Evolutionary conservation across 352 stramenopile genomes (phyloP), one percentile per base, ranked within the genome.

Genomic region (Blastocystis sp.): DNA sequence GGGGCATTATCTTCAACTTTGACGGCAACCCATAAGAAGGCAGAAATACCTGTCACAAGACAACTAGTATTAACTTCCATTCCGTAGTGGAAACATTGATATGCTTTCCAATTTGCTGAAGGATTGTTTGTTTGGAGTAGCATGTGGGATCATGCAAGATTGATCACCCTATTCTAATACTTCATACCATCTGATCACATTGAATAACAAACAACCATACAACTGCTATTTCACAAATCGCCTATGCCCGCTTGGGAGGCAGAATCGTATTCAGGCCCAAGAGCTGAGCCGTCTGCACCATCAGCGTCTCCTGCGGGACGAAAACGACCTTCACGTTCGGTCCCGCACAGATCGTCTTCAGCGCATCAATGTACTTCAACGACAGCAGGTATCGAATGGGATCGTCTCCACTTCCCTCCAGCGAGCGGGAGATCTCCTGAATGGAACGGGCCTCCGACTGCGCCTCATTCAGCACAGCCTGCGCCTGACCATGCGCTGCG

Each of bases 341-440:
- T 3, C 21, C 21, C 0, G 38, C 29, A 24, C 46, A 72, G 34
- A 89, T 87, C 42, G 87, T 46, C 32, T 79, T 75, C 71, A 89
- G 86, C 16, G 72, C 84, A 40, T 89, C 86, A 49, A 89, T 89
- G 87, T 89, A 89, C 84, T 89, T 89, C 36, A 89, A 49, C n/a
- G 87, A 87, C 14, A 89, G 63, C 32, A 89, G 61, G 51, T 89
- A 89, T 29, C 78, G 79, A 14, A 86, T 87, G 4, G 87, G 87
- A 71, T 89, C 87, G 34, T 89, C 87, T 21, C 87, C 77, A 18
- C 18, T 56, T 2, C 67, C 54, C 24, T 76, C 53, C 38, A 89
- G 54, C n/a, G 86, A 87, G 16, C 79, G 73, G 27, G 87, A 51
- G 34, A 89, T 88, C 59, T 89, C 84, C 48, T 84, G 29, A 72